A percentile compares a stretch with the other conserved stretches of the same genome.
phyloP scores from a whole-genome alignment of 2,329 filamentous ascomycete genomes.

The Onygenales sp. region DNA sequence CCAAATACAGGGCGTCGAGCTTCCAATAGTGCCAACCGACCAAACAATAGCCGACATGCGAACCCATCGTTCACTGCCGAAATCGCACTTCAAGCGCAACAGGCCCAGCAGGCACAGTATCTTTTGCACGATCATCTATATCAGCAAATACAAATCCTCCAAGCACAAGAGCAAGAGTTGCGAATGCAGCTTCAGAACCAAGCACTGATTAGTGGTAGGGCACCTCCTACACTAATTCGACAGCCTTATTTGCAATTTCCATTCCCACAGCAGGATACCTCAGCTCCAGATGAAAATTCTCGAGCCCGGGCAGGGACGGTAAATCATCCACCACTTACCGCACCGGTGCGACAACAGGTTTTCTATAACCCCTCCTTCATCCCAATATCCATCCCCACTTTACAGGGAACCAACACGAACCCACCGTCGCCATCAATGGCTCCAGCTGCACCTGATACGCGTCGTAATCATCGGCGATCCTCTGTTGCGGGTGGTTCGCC shows the following conservation, averaged over 20 bases:
- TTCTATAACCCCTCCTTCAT: conserved; percentile 29
- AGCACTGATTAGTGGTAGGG: conserved; percentile 30
- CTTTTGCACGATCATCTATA: conserved; percentile 40
- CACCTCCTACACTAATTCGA: conserved; percentile 30
- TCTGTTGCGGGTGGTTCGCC: conserved; percentile 35
- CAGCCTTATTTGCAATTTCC: conserved; percentile 32
- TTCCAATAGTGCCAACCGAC: conserved; percentile 45
- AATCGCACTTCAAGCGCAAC: conserved; percentile 13
- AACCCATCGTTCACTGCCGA: conserved; percentile 29
- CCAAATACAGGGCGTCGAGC: conserved; percentile 42
- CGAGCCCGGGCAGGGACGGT: conserved; percentile 28
- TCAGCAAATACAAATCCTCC: conserved; percentile 41
- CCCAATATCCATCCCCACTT: conserved; percentile 24
- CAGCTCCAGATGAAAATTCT: conserved; percentile 25
- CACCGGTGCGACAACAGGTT: conserved; percentile 24
- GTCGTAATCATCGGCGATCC: conserved; percentile 35
- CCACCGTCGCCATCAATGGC: conserved; percentile 36
- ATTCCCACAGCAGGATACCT: conserved; percentile 25
- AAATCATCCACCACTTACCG: conserved; percentile 24
- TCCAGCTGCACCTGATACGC: conserved; percentile 31
- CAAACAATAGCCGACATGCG: conserved; percentile 28
- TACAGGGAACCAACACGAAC: conserved; percentile 34
- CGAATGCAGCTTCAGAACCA: conserved; percentile 39
- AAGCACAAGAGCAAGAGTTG: conserved; percentile 41
- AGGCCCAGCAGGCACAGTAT: conserved; percentile 39